A percentile compares a stretch with the other conserved stretches of the same genome.
These are phyloP conservation scores for Tubosaeta brunneosetosa DNA, from an alignment of 768 basidiomycete species.

Conservation along the genomic window DNA sequence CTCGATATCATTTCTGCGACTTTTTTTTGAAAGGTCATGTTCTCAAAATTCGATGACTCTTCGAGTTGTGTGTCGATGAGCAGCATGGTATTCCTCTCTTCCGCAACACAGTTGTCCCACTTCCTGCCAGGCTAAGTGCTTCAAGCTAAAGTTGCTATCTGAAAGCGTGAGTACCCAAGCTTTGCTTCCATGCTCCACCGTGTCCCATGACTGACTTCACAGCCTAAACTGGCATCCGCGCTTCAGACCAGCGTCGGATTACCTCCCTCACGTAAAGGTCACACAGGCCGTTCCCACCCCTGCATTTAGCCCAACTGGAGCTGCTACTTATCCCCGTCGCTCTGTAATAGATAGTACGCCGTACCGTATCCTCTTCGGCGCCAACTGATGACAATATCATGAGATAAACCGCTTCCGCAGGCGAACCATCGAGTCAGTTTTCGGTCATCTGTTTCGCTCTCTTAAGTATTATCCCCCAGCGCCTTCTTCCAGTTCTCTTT, in stretches of 20 bases:
- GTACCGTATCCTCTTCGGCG: constrained; percentile 14
- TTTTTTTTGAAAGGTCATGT: no score
- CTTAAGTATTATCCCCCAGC: constrained; percentile 14
- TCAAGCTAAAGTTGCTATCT: no score
- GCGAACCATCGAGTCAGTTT: constrained; percentile 9
- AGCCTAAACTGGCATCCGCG: background rate
- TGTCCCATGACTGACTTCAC: background rate
- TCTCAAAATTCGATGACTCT: no score
- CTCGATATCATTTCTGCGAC: no score
- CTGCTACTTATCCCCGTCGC: constrained; percentile 7
- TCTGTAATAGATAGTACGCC: constrained; percentile 16
- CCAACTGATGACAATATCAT: constrained; percentile 12
- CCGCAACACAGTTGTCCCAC: no score
- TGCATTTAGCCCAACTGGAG: background rate
- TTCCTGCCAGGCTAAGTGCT: no score
- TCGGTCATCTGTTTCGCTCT: constrained; percentile 10
- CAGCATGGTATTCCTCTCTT: no score
- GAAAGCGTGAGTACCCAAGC: background rate
- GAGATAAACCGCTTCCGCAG: constrained; percentile 10
- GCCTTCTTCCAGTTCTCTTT: constrained; percentile 5
- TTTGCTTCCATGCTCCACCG: background rate
- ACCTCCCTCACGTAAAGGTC: constrained; percentile 18
- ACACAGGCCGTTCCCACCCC: constrained; percentile 17
- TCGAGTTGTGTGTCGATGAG: no score
- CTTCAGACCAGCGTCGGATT: constrained; percentile 9